A percentile compares a stretch with the other conserved stretches of the same genome.
Conservation (phyloP, 2,329 filamentous ascomycete genomes). For the Trichoderma arundinaceum region DNA sequence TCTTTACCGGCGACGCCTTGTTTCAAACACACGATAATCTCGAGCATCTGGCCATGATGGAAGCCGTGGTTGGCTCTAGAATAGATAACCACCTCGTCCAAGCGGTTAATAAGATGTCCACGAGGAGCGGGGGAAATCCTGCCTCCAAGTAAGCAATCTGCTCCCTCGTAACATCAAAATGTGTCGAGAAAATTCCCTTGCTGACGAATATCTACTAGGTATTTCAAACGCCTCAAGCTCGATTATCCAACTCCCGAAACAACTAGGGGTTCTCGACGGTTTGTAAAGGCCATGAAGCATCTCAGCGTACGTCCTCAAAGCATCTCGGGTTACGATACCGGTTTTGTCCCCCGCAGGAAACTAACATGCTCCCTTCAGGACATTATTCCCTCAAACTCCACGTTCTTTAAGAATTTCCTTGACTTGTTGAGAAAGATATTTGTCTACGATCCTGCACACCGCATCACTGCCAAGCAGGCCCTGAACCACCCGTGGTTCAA, state of each 20-base stretch:
- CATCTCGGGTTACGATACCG: too few relatives aligned
- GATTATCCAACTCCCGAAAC: slow-evolving; percentile 70
- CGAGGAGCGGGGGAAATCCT: slow-evolving; percentile 62
- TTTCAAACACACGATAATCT: slow-evolving; percentile 77
- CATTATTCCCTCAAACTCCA: slow-evolving; percentile 65
- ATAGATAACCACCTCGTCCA: slow-evolving; percentile 65
- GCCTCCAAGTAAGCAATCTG: slow-evolving; percentile 63
- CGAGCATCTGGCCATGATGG: slow-evolving; percentile 78
- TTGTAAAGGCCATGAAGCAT: slow-evolving; percentile 75
- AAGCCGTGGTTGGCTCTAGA: slow-evolving; percentile 65
- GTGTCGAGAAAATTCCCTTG: neutral
- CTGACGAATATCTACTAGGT: slow-evolving; percentile 49
- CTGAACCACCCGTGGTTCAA: slow-evolving; percentile 72
- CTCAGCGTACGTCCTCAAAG: slow-evolving; percentile 57
- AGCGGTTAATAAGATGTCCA: slow-evolving; percentile 56
- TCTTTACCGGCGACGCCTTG: slow-evolving; percentile 72
- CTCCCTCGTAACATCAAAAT: neutral
- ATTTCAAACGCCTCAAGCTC: slow-evolving; percentile 69
- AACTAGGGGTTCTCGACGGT: slow-evolving; percentile 66
- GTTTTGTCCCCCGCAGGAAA: neutral
- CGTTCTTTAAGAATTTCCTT: slow-evolving; percentile 66
- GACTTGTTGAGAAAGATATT: slow-evolving; percentile 71
- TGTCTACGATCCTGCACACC: slow-evolving; percentile 68
- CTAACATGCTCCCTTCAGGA: slow-evolving; percentile 52
- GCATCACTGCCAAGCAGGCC: slow-evolving; percentile 70